Conservation (phyloP, 108 stramenopile species). For the Hondaea fermentalgiana region DNA sequence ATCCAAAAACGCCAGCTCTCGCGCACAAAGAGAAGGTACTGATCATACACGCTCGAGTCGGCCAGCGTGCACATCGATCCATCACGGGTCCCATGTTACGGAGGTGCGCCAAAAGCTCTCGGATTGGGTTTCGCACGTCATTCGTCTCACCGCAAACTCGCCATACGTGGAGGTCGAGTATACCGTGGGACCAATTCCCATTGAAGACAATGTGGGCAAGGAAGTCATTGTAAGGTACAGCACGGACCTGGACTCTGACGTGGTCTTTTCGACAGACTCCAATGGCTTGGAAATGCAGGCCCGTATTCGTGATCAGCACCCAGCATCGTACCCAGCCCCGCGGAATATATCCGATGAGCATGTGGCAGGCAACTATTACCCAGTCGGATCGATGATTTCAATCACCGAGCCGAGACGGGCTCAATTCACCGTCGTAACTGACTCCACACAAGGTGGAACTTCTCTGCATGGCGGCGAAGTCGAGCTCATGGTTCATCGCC, state of each 20-base stretch:
- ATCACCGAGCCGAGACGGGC: slow-evolving; percentile 55
- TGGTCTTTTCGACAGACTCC: slow-evolving; percentile 78
- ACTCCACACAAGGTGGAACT: slow-evolving; percentile 77
- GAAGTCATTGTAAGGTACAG: slow-evolving; percentile 63
- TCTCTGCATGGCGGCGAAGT: slow-evolving; percentile 68
- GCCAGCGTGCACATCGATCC: not conserved
- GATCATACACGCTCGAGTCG: not conserved
- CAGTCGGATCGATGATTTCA: slow-evolving; percentile 78
- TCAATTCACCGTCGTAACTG: slow-evolving; percentile 56
- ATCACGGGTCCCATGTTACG: slow-evolving; percentile 34
- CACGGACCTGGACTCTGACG: slow-evolving; percentile 52
- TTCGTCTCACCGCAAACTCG: slow-evolving; percentile 51
- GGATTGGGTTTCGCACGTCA: slow-evolving; percentile 72
- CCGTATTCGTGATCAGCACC: slow-evolving; percentile 45
- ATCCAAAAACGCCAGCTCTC: not conserved
- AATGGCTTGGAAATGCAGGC: slow-evolving; percentile 83
- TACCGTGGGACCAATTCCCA: slow-evolving; percentile 77
- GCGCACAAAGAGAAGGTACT: not conserved
- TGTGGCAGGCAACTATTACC: slow-evolving; percentile 88
- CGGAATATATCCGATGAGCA: slow-evolving; percentile 70
- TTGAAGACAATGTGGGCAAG: slow-evolving; percentile 54
- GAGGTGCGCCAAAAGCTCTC: slow-evolving; percentile 70
- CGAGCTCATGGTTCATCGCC: slow-evolving; percentile 88
- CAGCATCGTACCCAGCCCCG: slow-evolving; percentile 51
- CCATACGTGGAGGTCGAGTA: slow-evolving; percentile 78